phyloP scores from a whole-genome alignment of 176 grass and related monocot species.

The Bothriochloa decipiens region DNA sequence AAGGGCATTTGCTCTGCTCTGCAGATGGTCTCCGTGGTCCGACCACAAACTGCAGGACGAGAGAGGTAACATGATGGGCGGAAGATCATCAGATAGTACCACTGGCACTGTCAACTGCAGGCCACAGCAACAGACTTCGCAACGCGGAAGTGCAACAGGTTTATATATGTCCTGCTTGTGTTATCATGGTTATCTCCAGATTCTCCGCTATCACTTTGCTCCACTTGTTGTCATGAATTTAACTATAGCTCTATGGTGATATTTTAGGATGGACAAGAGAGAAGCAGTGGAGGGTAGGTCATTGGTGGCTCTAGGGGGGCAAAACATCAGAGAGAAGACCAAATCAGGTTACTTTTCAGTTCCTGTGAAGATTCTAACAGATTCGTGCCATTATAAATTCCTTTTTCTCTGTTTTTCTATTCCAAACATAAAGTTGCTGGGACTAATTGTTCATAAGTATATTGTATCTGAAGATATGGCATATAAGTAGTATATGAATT shows the following conservation, averaged over 20 bases:
- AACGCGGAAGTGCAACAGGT: constrained; percentile 1
- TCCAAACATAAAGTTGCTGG: background rate
- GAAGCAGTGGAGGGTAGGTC: constrained; percentile 33
- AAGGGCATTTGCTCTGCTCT: background rate
- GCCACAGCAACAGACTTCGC: background rate
- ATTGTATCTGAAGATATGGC: background rate
- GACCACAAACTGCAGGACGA: background rate
- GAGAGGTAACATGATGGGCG: background rate
- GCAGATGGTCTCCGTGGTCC: constrained; percentile 11
- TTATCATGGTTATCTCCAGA: background rate
- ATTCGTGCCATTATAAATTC: background rate
- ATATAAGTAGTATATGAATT: background rate
- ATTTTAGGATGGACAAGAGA: constrained; percentile 35
- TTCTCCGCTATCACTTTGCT: background rate
- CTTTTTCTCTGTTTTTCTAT: background rate
- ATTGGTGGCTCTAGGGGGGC: constrained; percentile 35
- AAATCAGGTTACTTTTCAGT: constrained; percentile 39
- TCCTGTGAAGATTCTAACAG: background rate
- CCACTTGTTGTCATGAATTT: background rate
- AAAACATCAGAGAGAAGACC: constrained; percentile 49
- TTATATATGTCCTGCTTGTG: background rate
- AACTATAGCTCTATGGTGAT: constrained; percentile 9
- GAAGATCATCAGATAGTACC: background rate
- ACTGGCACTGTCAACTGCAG: background rate
- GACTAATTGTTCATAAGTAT: background rate